Evolutionary conservation across 106 monocot species (phyloP), one percentile per base, ranked within the genome.

Genomic region (Agapanthus africanus): DNA sequence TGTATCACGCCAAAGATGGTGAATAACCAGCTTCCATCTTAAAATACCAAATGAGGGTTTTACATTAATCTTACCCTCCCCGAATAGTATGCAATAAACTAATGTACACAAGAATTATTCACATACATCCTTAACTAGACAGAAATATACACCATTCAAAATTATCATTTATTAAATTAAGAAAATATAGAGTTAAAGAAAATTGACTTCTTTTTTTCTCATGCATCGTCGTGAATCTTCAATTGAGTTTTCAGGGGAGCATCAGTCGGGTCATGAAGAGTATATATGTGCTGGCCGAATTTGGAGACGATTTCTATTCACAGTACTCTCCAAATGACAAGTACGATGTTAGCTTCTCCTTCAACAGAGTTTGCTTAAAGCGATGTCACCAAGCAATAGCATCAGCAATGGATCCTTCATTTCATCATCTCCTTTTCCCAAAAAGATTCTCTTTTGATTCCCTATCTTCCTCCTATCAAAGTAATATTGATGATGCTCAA

Each of bases 291-390:
- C 23, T 81, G 22, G 73, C 46, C 10, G 82, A 82, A 59, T 82
- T 82, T 33, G 33, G 35, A 13, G 73, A 73, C 7, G 74, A 78
- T 54, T 82, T 82, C 70, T 63, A 78, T 26, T n/a, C 30, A 42
- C 82, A 82, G 56, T 78, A 78, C 41, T 52, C 54, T 22, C 30
- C 69, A 49, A 30, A 66, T 9, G 78, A 74, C 27, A 82, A 40
- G 38, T 78, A 82, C 47, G 59, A 82, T 50, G 74, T 74, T 2
- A 82, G 65, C 78, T 82, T 82, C 74, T 82, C 82, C 59, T 82
- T 82, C 51, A 82, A 82, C 74, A 69, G 78, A 38, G 78, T 78
- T 23, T 82, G 78, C 46, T 56, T 82, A 54, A 82, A 82, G 59
- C 42, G 81, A 63, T 44, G 69, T 31, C 82, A 82, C 33, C 61